These are phyloP conservation scores for Tolypocladium inflatum DNA, from an alignment of 2,329 filamentous ascomycete genomes.

Conservation along the genomic window DNA sequence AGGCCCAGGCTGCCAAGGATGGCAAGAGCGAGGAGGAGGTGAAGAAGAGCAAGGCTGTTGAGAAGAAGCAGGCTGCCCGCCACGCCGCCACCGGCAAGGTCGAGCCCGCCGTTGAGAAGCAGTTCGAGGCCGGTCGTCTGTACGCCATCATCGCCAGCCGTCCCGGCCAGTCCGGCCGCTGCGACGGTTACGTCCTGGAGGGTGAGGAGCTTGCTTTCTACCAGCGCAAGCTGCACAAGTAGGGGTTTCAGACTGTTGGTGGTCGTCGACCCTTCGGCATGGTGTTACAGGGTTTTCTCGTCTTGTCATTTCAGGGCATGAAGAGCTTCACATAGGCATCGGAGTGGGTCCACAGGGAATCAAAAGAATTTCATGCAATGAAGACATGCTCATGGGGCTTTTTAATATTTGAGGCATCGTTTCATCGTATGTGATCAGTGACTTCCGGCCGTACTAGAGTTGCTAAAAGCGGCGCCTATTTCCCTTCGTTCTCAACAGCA, in stretches of 20 bases:
- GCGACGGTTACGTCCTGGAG: constrained; percentile 96
- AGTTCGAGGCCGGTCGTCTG: constrained; percentile 98
- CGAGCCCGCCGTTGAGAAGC: constrained; percentile 84
- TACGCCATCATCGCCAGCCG: constrained; percentile 88
- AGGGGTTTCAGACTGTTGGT: constrained; percentile 32
- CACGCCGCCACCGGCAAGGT: constrained; percentile 83
- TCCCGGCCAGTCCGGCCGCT: constrained; percentile 93
- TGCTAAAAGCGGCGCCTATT: not conserved
- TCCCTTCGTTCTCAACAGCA: not conserved
- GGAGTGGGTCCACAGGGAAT: constrained; percentile 28
- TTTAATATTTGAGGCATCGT: not conserved
- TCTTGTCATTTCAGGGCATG: constrained; percentile 24
- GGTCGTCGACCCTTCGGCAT: constrained; percentile 18
- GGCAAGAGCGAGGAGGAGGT: constrained; percentile 56
- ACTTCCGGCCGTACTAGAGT: too few relatives aligned
- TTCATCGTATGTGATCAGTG: too few relatives aligned
- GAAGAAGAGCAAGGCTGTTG: constrained; percentile 92
- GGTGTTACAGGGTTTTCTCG: constrained; percentile 28
- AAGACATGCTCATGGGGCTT: constrained; percentile 6
- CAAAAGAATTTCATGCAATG: constrained; percentile 23
- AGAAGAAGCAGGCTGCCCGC: constrained; percentile 93
- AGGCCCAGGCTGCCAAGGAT: constrained; percentile 54
- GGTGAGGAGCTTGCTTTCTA: constrained; percentile 99
- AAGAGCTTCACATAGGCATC: constrained; percentile 28
- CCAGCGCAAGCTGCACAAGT: constrained; percentile 99